Evolutionary conservation across 495 filamentous ascomycete species (phyloP), one percentile per base, ranked within the genome.

Genomic region (Geopyxis carbonaria): DNA sequence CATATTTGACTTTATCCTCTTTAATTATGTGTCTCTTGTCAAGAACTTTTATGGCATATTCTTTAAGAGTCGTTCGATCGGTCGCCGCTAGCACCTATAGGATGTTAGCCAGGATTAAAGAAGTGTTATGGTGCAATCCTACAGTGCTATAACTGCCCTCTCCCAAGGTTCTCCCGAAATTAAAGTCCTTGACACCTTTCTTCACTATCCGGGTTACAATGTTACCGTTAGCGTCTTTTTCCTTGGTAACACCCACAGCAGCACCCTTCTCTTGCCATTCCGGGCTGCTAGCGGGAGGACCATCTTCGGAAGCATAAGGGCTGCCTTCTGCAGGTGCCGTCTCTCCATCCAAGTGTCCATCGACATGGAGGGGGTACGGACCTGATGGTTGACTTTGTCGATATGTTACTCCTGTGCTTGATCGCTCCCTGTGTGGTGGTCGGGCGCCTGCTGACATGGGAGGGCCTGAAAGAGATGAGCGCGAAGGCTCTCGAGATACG

Each of bases 1-100:
- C 91, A 57, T 99, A 99, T 65, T 99, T 99, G 47, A 99, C 91
- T 66, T 99, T 99, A 59, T 87, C 93, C 62, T 99, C 91, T 64
- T 94, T 95, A 66, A 99, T 95, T 51, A 99, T 99, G 60, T 99
- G 91, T 46, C 84, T 76, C 63, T 99, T 99, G 61, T 95, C 89
- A 28, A 99, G 67, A 19, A 99, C 87, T 56, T 99, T 99, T 61
- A 99, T 87, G 20, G 91, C 91, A 55, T 93, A 95, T 58, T 99
- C 91, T 45, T 91, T 89, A 31, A 91, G 62, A 0, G 84, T 95
- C 58, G 93, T 85, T 34, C 91, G 73, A 52, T 99, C 91, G 4
- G 91, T 95, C 31, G 87, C 91, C 30, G 89, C 73, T 38, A 89
- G 73, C 34, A 56, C 53, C 53, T 56, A 20, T 38, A 40, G 15